Evolutionary conservation across 1,139 yeast genomes (phyloP).

Genomic region (Diutina ranongensis): DNA sequence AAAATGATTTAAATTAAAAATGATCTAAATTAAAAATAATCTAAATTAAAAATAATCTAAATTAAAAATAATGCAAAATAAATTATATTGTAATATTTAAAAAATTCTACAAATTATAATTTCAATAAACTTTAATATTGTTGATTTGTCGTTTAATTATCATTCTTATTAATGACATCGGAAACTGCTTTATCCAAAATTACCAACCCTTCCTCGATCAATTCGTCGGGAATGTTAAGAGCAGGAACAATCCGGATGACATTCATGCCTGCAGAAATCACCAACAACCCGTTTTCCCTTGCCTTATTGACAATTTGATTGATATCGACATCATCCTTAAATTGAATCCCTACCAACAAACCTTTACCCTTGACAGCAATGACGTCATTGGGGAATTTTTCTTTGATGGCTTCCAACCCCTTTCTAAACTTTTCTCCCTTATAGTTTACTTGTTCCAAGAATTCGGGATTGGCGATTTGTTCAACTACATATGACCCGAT

Average conservation of each 20-base stretch:
- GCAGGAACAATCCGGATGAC: slow-evolving; percentile 90
- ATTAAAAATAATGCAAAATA: no score
- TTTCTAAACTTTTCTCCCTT: slow-evolving; percentile 45
- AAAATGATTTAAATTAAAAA: no score
- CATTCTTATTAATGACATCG: background rate
- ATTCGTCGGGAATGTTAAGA: slow-evolving; percentile 63
- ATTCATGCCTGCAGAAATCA: slow-evolving; percentile 86
- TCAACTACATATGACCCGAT: slow-evolving; percentile 69
- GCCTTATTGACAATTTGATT: slow-evolving; percentile 54
- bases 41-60: no score
- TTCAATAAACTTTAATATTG: background rate
- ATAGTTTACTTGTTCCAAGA: slow-evolving; percentile 45
- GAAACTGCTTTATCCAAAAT: slow-evolving; percentile 43
- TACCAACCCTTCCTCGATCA: slow-evolving; percentile 56
- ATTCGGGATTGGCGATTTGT: slow-evolving; percentile 47
- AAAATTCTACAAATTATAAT: background rate
- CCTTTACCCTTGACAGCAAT: slow-evolving; percentile 79
- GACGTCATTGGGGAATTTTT: slow-evolving; percentile 47
- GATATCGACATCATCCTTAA: slow-evolving; percentile 46
- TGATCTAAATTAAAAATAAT: no score
- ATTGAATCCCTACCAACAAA: slow-evolving; percentile 72
- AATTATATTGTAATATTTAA: no score
- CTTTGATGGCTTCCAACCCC: slow-evolving; percentile 40
- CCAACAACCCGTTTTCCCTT: slow-evolving; percentile 66
- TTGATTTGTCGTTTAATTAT: background rate